Evolutionary conservation across 768 basidiomycete genomes (phyloP), one percentile per base, ranked within the genome.

Genomic region (Mycena polygramma): DNA sequence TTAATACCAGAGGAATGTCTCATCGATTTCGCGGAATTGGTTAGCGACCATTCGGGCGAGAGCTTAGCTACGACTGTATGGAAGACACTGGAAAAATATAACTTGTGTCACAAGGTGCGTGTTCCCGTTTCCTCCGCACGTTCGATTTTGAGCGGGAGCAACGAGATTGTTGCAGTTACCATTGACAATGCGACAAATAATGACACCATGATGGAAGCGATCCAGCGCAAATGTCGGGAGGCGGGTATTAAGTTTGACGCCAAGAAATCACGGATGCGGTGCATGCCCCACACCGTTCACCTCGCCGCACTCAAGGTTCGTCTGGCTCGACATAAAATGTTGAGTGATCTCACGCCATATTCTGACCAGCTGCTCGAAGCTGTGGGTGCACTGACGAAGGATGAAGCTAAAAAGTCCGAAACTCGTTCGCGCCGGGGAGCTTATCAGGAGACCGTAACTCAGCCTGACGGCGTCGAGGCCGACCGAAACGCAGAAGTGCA

Each of bases 241-340:
- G 63, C 52, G 15, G 73, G 73, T 5, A 77, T 83, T 41, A 2
- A 17, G 1, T 81, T 83, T 61, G 66, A 68, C 30, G 75, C 79
- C 1, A 19, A 2, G 11, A 53, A 74, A 14, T 72, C 79, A 8
- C 73, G 78, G 3, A 65, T 81, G 24, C 77, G 74, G 19, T 83
- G 82, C 73, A 80, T 83, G 46, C 83, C 81, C 0, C 83, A 83
- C 51, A 82, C 81, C 0, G 74, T 83, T n/a, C 80, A 83, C 66
- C 77, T 83, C 46, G 81, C 81, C 9, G 79, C 79, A 80, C 41
- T 80, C 10, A 70, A 80, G 73, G 81, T 78, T 55, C 24, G 67
- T 52, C 61, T 20, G 9, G 2, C 14, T 49, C 22, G 17, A 13
- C 19, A 46, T 13, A 41, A 58, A n/a, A n/a, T n/a, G n/a, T 43